These are phyloP conservation scores for Colletotrichum neosansevieriae DNA, from an alignment of 2,329 filamentous ascomycete species.

Conservation along the genomic window DNA sequence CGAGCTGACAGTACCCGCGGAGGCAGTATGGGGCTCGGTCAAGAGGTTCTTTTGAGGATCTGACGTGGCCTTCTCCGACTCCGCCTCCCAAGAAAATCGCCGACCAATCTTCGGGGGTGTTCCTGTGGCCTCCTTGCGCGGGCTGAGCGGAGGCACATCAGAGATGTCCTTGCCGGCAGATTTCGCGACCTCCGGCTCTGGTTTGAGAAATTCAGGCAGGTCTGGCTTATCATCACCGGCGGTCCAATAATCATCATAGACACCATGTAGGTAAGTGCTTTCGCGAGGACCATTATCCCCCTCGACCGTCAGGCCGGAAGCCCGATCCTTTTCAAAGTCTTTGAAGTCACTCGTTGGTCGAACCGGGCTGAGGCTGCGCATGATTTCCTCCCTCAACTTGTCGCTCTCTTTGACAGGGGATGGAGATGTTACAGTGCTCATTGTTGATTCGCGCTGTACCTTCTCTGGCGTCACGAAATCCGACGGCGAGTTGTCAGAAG, in stretches of 20 bases:
- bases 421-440: slow-evolving; percentile 62
- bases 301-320: background rate
- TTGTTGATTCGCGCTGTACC: slow-evolving; percentile 57
- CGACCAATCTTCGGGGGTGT: slow-evolving; percentile 28
- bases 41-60: slow-evolving; percentile 14
- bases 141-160: slow-evolving; percentile 36
- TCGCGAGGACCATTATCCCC: slow-evolving; percentile 53
- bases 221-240: slow-evolving; percentile 57
- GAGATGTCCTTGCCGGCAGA: slow-evolving; percentile 7
- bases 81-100: slow-evolving; percentile 60
- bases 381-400: slow-evolving; percentile 78
- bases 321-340: slow-evolving; percentile 16
- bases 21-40: background rate
- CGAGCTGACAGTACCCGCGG: background rate
- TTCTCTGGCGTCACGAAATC: slow-evolving; percentile 51
- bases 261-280: slow-evolving; percentile 73
- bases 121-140: slow-evolving; percentile 36
- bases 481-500: slow-evolving; percentile 42
- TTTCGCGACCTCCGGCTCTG: background rate
- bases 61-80: slow-evolving; percentile 42
- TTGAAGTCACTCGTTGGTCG: slow-evolving; percentile 44
- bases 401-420: slow-evolving; percentile 77
- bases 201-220: slow-evolving; percentile 18
- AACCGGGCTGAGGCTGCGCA: slow-evolving; percentile 72
- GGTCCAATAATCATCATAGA: slow-evolving; percentile 77